A percentile compares a stretch with the other conserved stretches of the same genome.
phyloP scores from a whole-genome alignment of 768 basidiomycete species.

The Serendipita sp. region DNA sequence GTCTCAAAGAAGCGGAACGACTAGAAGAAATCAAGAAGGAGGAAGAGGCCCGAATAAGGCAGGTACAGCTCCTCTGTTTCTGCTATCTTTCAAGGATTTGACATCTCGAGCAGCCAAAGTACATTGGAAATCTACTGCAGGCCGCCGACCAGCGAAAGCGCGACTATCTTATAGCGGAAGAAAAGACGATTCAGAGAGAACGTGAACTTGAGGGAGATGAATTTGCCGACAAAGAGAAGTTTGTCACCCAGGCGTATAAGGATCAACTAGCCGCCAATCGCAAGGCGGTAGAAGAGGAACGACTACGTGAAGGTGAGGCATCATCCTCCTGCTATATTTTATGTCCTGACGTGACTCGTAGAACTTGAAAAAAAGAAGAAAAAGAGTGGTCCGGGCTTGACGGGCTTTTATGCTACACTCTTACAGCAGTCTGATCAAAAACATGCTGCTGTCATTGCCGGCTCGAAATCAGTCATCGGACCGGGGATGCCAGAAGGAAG shows the following conservation, averaged over 20 bases:
- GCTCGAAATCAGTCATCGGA: conserved; percentile 40
- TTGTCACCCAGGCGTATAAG: conserved; percentile 95
- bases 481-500: conserved; percentile 35
- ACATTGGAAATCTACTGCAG: conserved; percentile 62
- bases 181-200: conserved; percentile 92
- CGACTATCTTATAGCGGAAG: conserved; percentile 86
- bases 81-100: conserved; percentile 13
- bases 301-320: conserved; percentile 63
- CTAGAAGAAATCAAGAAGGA: conserved; percentile 64
- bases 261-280: conserved; percentile 89
- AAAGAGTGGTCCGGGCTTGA: conserved; percentile 54
- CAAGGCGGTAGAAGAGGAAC: conserved; percentile 86
- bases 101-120: conserved; percentile 59
- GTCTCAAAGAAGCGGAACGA: conserved; percentile 77
- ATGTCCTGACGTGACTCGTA: conserved; percentile 10
- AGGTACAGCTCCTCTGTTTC: conserved; percentile 33
- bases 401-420: conserved; percentile 66
- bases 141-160: conserved; percentile 77
- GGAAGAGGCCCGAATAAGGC: conserved; percentile 54
- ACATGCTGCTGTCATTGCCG: conserved; percentile 78
- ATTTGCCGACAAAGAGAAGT: conserved; percentile 89
- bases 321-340: neutral
- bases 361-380: conserved; percentile 46
- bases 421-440: conserved; percentile 64
- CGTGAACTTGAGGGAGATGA: conserved; percentile 86